Percentiles rank a stretch among this genome's conserved stretches.
phyloP scores from a whole-genome alignment of 2,329 filamentous ascomycete species.

The Trichophyton verrucosum region DNA sequence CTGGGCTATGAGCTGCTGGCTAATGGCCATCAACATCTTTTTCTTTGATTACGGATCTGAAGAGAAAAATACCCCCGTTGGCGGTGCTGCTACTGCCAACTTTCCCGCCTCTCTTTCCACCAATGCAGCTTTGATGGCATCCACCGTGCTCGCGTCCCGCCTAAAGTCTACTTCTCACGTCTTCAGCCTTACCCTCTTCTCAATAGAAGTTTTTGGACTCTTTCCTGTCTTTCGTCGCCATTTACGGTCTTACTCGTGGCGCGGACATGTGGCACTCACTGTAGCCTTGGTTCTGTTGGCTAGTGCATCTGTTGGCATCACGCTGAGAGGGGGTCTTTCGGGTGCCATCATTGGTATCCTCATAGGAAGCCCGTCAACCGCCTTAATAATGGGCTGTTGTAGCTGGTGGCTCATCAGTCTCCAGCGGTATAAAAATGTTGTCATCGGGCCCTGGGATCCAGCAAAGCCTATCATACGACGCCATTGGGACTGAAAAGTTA shows the following conservation, averaged over 20 bases:
- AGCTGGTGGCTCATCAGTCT: slow-evolving; percentile 97
- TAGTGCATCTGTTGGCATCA: slow-evolving; percentile 60
- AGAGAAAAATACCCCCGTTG: slow-evolving; percentile 6
- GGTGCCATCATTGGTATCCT: slow-evolving; percentile 59
- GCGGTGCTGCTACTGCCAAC: slow-evolving; percentile 32
- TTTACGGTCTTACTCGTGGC: slow-evolving; percentile 68
- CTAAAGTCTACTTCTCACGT: slow-evolving; percentile 85
- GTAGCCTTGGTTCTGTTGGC: slow-evolving; percentile 64
- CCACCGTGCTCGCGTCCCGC: slow-evolving; percentile 80
- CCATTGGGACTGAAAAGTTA: slow-evolving; percentile 28
- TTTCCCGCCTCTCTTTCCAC: slow-evolving; percentile 63
- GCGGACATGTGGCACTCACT: slow-evolving; percentile 66
- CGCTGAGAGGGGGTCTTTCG: slow-evolving; percentile 41
- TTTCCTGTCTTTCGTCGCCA: slow-evolving; percentile 96
- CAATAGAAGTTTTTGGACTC: slow-evolving; percentile 90
- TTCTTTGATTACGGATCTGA: slow-evolving; percentile 86
- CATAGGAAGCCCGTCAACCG: slow-evolving; percentile 60
- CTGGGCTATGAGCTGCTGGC: slow-evolving; percentile 90
- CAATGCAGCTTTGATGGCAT: slow-evolving; percentile 93
- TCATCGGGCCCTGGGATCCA: slow-evolving; percentile 94
- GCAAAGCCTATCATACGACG: slow-evolving; percentile 54
- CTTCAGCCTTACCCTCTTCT: slow-evolving; percentile 88
- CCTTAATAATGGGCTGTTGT: slow-evolving; percentile 76
- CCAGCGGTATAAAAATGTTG: slow-evolving; percentile 99
- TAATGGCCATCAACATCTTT: slow-evolving; percentile 90